Base-by-base conservation (phyloP, 352 stramenopile genomes). In the Globisporangium nagaii region DNA sequence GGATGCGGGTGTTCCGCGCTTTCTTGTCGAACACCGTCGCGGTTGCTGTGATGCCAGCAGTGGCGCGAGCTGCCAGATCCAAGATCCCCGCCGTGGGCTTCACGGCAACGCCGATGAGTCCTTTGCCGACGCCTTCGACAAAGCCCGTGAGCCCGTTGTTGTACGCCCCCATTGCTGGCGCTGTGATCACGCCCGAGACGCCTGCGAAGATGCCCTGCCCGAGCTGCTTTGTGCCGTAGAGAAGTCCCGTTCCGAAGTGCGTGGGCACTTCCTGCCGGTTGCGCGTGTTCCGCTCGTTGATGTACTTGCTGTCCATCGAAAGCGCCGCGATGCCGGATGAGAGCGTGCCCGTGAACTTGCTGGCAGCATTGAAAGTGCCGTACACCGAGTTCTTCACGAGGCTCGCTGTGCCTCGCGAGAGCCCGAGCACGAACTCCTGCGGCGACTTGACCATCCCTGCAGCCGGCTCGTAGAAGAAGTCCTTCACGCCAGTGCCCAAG, bases 301-400 rank as follows among this genome's bases (percentile, higher is more conserved):
- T 76, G 68, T 98, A 98, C 63, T 90, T 68, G 34, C 70, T 77
- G 57, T 97, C 90, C 54, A 97, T 77, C 6, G 89, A 97, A 12
- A 97, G 66, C 15, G 85, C 84, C 4, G 90, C 90, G 20, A 98
- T 81, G 0, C 88, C 90, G 15, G 92, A 88, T 0, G 90, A 96
- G n/a, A 98, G 62, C 20, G 90, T 94, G 11, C 90, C 86, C 0
- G 90, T 98, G 52, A 98, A 86, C 58, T 97, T 97, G 50, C 90
- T 97, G 4, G 92, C 90, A 13, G 89, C 88, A 58, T 97, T 97
- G 58, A 97, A 96, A 30, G 88, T 93, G 42, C 92, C 90, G 35
- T 96, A 89, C 1, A 96, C 69, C 17, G 90, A 96, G 64, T 97
- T 92, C 43, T 89, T 93, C 7, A 96, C 81, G 8, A 96, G 67